Base-by-base conservation (phyloP, 1,284 basidiomycete species). In the Pseudozyma flocculosa region DNA sequence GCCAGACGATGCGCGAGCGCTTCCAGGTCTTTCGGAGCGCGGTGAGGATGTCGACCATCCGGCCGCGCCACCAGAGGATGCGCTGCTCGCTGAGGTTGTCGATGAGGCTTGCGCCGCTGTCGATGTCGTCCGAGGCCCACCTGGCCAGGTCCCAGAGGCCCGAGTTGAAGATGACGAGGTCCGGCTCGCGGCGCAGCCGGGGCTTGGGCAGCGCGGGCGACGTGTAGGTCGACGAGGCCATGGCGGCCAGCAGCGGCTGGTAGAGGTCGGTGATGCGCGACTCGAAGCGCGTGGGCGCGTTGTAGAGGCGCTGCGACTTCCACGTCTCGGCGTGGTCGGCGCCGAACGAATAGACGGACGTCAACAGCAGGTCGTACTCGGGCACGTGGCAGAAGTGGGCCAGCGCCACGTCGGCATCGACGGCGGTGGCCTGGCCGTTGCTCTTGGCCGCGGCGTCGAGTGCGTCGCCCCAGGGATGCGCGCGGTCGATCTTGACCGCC, bases 331-430 rank as follows among this genome's bases (percentile, higher is more conserved):
- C 61, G 37, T 73, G 72, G 47, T 80, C 79, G 30, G 77, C 62
- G 23, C 79, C 79, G 40, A 76, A 80, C 53, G 78, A 73, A 51
- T 78, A 78, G 22, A 78, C 68, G n/a, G 76, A 77, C 8, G 72
- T 73, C 42, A 80, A 62, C 40, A 80, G 50, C 38, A 79, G 77
- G 49, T 80, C 76, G 50, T 74, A 72, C 40, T 75, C 61, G 2
- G 78, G 76, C 32, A 79, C 43, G 59, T 79, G 78, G 67, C 79
- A 80, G 48, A 79, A 72, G 45, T 79, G 68, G 7, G 78, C 79
- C 10, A 79, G 52, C 14, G 75, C 70, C 3, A 69, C 72, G 41
- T 79, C 76, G 40, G 47, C 63, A 23, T 50, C 40, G 42, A 56
- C 46, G 7, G 56, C 49, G 2, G n/a, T n/a, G n/a, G 64, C 57